Evolutionary conservation across 495 filamentous ascomycete genomes (phyloP), one percentile per base, ranked within the genome.

Genomic region (Penicillium maclennaniae): DNA sequence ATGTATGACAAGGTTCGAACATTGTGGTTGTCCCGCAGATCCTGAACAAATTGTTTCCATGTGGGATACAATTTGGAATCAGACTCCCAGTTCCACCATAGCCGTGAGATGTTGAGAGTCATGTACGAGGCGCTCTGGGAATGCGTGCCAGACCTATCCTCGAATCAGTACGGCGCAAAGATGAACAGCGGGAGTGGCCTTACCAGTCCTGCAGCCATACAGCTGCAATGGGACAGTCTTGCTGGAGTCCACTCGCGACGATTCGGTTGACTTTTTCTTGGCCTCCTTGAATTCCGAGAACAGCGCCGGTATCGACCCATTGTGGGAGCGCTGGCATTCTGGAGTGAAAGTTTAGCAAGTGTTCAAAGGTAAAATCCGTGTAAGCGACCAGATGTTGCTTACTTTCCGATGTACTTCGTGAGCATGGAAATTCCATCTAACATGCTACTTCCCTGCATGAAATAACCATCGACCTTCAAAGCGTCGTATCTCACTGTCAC

Each of bases 81-180:
- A 12, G 47, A 45, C 44, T 67, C 63, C 63, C 63, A 67, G 52
- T 67, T 67, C 63, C 63, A 67, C 63, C 63, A 67, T 5, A 67
- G 51, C n/a, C 63, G 61, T 6, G 63, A 67, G 34, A 67, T 51
- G 19, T 58, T 62, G 38, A 64, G 47, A 14, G 38, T 48, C 44
- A 63, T 53, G 37, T 59, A 60, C 6, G 61, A 58, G 8, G 50
- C 63, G 7, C 53, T 59, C 44, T 67, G 63, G 0, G 47, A 34
- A 39, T 67, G 63, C 21, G 61, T 65, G 2, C 61, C 58, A 20
- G 54, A 58, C 54, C 54, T 57, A 21, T 28, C 8, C 14, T 39
- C 16, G 6, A 20, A 36, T 42, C n/a, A 49, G 34, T 1, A 31
- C 27, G 27, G 27, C 23, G 23, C 4, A 12, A 1, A 7, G 1